A percentile compares a stretch with the other conserved stretches of the same genome.
Conservation (phyloP, 164 flowering plant genomes). For the Chimonanthus salicifolius region DNA sequence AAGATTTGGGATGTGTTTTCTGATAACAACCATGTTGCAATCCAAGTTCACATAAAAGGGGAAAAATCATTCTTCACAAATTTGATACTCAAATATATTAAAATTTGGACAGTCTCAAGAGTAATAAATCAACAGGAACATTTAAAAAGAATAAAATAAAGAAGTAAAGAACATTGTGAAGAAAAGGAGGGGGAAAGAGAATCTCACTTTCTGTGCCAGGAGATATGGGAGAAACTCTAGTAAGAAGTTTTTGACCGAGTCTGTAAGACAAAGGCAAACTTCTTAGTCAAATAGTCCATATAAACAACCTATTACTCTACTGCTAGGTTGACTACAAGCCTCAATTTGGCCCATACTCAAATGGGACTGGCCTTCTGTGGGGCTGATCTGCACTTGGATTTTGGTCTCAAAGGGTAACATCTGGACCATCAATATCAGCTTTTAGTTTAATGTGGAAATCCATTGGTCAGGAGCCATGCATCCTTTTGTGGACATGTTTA, state of each 20-base stretch:
- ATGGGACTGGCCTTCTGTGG: too few relatives aligned
- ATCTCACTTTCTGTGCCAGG: conserved; percentile 24
- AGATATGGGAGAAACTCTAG: conserved; percentile 22
- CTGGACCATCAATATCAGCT: too few relatives aligned
- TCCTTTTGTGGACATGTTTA: neutral
- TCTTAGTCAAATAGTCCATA: neutral
- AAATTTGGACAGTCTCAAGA: neutral
- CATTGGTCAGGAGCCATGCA: neutral
- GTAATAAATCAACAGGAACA: neutral
- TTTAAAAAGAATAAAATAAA: too few relatives aligned
- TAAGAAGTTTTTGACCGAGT: conserved; percentile 10
- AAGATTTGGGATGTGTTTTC: neutral
- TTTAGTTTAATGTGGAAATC: neutral
- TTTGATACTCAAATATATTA: neutral
- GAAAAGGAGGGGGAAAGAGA: neutral
- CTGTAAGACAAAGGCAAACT: conserved; percentile 18
- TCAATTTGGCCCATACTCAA: neutral
- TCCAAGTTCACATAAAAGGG: neutral
- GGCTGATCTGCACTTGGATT: too few relatives aligned
- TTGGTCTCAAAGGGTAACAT: too few relatives aligned
- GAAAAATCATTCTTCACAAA: neutral
- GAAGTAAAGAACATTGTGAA: neutral
- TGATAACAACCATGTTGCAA: neutral
- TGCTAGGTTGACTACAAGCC: too few relatives aligned
- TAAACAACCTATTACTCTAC: neutral